Conservation (phyloP, 352 stramenopile species). For the Phytophthora melonis region DNA sequence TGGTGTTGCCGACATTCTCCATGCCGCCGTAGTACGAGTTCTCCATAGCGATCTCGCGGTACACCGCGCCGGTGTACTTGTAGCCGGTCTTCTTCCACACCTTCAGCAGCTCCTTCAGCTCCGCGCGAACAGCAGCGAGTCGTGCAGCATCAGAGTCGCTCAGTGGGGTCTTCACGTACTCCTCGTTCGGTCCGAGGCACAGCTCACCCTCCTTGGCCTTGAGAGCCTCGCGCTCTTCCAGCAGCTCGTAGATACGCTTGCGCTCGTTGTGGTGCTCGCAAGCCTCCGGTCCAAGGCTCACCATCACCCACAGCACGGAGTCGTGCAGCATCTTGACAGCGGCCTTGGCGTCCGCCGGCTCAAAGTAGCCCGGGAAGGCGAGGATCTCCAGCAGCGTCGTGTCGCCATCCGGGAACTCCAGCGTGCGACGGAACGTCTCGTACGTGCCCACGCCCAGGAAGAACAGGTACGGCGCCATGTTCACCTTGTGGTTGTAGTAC, state of each 20-base stretch:
- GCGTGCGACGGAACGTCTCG: conserved; percentile 74
- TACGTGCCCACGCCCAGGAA: conserved; percentile 84
- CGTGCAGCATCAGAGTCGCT: conserved; percentile 52
- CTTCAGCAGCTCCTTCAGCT: conserved; percentile 73
- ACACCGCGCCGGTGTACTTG: conserved; percentile 85
- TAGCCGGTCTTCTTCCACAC: conserved; percentile 84
- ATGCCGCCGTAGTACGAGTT: conserved; percentile 88
- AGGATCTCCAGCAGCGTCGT: conserved; percentile 79
- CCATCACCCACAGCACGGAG: conserved; percentile 76
- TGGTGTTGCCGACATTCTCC: conserved; percentile 88
- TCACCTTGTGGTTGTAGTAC: conserved; percentile 88
- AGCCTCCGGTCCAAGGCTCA: conserved; percentile 75
- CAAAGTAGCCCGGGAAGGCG: conserved; percentile 74
- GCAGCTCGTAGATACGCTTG: conserved; percentile 74
- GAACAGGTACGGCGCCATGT: conserved; percentile 87
- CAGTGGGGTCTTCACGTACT: conserved; percentile 56
- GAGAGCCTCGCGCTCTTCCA: conserved; percentile 70
- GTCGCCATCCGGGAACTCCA: conserved; percentile 82
- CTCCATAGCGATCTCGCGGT: conserved; percentile 86
- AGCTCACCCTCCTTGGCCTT: conserved; percentile 71
- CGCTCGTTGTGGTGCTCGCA: conserved; percentile 76
- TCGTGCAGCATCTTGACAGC: conserved; percentile 83
- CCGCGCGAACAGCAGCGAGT: conserved; percentile 54
- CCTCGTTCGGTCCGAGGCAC: conserved; percentile 67
- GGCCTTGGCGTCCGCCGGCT: conserved; percentile 70